Evolutionary conservation across 2,329 filamentous ascomycete genomes (phyloP), one percentile per base, ranked within the genome.

Genomic region (Kalmusia sp.): DNA sequence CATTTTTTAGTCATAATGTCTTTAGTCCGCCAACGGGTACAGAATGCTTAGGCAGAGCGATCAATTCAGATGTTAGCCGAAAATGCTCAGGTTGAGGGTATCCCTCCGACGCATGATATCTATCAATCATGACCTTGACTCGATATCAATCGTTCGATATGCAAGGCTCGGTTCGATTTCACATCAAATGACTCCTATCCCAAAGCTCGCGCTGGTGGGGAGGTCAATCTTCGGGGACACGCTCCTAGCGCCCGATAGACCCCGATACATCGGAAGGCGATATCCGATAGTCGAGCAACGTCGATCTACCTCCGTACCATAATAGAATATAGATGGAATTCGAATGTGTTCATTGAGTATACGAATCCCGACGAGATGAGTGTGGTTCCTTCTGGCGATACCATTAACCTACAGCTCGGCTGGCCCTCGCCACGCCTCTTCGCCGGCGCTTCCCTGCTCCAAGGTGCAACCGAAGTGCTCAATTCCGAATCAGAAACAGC

Each of bases 401-500:
- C n/a, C 30, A 88, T 90, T 68, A 89, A 90, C 63, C 79, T 90
- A 49, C 77, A 88, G 49, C 80, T 86, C 22, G 87, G 88, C 61
- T 90, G 87, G 86, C 88, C 88, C 0, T 78, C 78, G 62, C 75
- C 79, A 30, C 68, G 73, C 22, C 82, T 93, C 4, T 81, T 93
- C 12, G 89, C 90, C 7, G 80, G 82, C 2, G 67, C 77, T 4
- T 79, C 85, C 11, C 80, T 93, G 49, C 78, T 81, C 27, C 69
- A 76, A 6, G 86, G 89, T 21, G 79, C 87, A 48, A 74, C 80
- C 49, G 76, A 77, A 28, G 82, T 86, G 11, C 80, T 93, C 33
- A 77, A 82, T 6, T 77, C 87, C 62, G 81, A 84, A 6, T 67
- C 72, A 14, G 76, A 87, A 50, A 84, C 81, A 55, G 75, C 80